phyloP scores from a whole-genome alignment of 2,329 filamentous ascomycete species.

The Leptographium flavum region DNA sequence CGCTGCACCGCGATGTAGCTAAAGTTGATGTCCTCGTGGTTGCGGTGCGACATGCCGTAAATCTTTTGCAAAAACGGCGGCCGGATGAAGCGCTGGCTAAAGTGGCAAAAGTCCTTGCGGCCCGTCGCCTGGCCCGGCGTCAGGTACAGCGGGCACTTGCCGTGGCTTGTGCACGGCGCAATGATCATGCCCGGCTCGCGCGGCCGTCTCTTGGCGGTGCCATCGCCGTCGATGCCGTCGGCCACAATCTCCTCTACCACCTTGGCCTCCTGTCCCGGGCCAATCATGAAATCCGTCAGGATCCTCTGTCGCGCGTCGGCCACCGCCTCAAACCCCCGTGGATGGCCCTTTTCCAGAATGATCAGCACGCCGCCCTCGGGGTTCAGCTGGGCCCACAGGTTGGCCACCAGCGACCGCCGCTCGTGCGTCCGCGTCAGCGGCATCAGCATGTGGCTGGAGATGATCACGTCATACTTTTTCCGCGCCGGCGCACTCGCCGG shows the following conservation, averaged over 20 bases:
- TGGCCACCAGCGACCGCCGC: constrained; percentile 68
- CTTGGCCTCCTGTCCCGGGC: constrained; percentile 27
- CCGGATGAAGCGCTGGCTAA: constrained; percentile 75
- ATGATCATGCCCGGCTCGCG: constrained; percentile 51
- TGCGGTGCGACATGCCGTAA: constrained; percentile 52
- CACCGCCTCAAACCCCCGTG: constrained; percentile 82
- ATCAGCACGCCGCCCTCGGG: constrained; percentile 77
- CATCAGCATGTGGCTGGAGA: constrained; percentile 75
- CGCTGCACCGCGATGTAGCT: constrained; percentile 79
- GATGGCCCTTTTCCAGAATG: constrained; percentile 79
- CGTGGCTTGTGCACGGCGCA: constrained; percentile 79
- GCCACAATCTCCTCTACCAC: neutral
- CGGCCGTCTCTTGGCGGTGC: constrained; percentile 9
- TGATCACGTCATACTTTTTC: constrained; percentile 79
- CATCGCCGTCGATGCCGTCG: constrained; percentile 7
- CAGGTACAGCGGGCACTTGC: constrained; percentile 76
- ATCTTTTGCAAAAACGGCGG: constrained; percentile 71
- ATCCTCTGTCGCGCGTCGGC: constrained; percentile 71
- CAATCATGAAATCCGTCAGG: constrained; percentile 59
- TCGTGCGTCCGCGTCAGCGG: constrained; percentile 60
- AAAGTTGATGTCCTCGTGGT: constrained; percentile 83
- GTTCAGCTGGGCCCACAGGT: constrained; percentile 77
- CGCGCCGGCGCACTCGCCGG: constrained; percentile 37
- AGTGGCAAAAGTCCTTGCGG: constrained; percentile 82
- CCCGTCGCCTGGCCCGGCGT: constrained; percentile 54